Percentiles rank a stretch among this genome's conserved stretches.
Evolutionary conservation across 139 green algal genomes (phyloP).

Genomic region (Limnomonas spitsbergensis): DNA sequence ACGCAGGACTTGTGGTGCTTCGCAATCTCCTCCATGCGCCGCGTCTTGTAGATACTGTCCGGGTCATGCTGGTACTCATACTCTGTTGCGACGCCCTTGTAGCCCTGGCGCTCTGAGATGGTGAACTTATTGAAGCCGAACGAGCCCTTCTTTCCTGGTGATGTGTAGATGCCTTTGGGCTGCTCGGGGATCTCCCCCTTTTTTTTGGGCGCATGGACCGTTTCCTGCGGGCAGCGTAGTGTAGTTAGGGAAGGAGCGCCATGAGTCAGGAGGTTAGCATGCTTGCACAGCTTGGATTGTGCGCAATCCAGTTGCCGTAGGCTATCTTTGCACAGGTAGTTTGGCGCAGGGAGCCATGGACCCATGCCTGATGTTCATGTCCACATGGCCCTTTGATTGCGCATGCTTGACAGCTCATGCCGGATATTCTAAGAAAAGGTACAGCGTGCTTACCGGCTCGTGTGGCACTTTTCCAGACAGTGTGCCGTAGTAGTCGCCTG

Average conservation of each 20-base stretch:
- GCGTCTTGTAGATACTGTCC: constrained; percentile 4
- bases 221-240: no score
- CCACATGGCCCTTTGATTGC: no score
- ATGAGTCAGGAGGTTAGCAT: no score
- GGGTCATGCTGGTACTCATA: constrained; percentile 50
- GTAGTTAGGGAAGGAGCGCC: no score
- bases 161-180: constrained; percentile 59
- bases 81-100: constrained; percentile 34
- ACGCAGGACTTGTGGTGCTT: constrained; percentile 35
- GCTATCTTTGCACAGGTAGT: no score
- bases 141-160: constrained; percentile 58
- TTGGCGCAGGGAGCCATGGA: no score
- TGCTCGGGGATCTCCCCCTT: constrained; percentile 40
- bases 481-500: constrained; percentile 53
- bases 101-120: constrained; percentile 29
- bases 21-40: constrained; percentile 22
- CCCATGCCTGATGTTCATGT: no score
- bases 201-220: constrained; percentile 31
- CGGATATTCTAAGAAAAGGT: no score
- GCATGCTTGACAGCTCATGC: no score
- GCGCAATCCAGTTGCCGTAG: no score
- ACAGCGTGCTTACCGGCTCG: constrained; percentile 40
- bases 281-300: no score
- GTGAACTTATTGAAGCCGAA: constrained; percentile 53
- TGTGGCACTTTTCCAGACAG: constrained; percentile 46